These are phyloP conservation scores for Exobasidium cylindrosporum DNA, from an alignment of 1,284 basidiomycete genomes.

Conservation along the genomic window DNA sequence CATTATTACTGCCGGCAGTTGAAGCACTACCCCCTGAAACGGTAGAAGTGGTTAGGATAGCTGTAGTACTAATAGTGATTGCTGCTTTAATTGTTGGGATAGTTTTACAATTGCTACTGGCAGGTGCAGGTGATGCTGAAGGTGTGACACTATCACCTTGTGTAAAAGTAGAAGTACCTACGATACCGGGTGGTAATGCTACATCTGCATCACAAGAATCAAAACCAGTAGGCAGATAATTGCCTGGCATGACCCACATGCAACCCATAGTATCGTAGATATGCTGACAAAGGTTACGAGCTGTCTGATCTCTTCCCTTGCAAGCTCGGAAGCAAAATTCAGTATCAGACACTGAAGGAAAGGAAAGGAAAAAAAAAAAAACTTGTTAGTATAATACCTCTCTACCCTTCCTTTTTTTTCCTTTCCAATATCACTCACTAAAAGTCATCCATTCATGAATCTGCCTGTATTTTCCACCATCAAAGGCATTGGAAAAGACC, in stretches of 20 bases:
- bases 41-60: background rate
- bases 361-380: background rate
- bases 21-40: too few species aligned
- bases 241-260: slow-evolving; percentile 38
- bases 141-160: slow-evolving; percentile 31
- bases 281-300: slow-evolving; percentile 16
- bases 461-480: slow-evolving; percentile 44
- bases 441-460: slow-evolving; percentile 40
- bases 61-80: background rate
- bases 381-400: background rate
- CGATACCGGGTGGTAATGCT: slow-evolving; percentile 46
- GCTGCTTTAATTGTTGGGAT: slow-evolving; percentile 13
- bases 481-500: slow-evolving; percentile 62
- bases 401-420: slow-evolving; percentile 19
- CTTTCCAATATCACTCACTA: background rate
- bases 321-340: slow-evolving; percentile 24
- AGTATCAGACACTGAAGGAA: slow-evolving; percentile 10
- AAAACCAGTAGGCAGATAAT: slow-evolving; percentile 17
- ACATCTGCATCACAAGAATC: slow-evolving; percentile 26
- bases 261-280: slow-evolving; percentile 26
- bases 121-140: slow-evolving; percentile 18
- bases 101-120: slow-evolving; percentile 24
- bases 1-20: too few species aligned
- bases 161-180: slow-evolving; percentile 24
- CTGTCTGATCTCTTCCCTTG: slow-evolving; percentile 12